Percentiles rank a stretch among this genome's conserved stretches.
Evolutionary conservation across 2,329 filamentous ascomycete species (phyloP).

Genomic region (Metarhizium rileyi): DNA sequence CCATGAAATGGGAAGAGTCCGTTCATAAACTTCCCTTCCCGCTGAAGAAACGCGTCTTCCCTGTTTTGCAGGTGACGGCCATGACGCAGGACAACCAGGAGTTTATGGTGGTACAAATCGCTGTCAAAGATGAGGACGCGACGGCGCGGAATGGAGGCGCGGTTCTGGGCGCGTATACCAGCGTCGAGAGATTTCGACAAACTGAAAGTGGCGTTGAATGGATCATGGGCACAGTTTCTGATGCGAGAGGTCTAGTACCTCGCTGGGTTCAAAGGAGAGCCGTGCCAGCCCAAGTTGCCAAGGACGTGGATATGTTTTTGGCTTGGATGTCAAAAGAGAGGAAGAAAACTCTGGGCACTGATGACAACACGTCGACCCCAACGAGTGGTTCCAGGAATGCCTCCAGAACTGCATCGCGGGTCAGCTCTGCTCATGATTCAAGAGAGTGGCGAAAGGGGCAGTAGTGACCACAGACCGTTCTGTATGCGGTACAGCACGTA

Average conservation of each 20-base stretch:
- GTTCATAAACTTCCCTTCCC: constrained; percentile 51
- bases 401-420: background rate
- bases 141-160: constrained; percentile 30
- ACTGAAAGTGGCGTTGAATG: constrained; percentile 48
- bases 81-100: constrained; percentile 30
- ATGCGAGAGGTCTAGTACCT: constrained; percentile 59
- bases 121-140: constrained; percentile 27
- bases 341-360: constrained; percentile 11
- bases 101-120: constrained; percentile 49
- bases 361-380: background rate
- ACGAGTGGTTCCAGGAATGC: background rate
- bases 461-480: too few species aligned
- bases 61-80: constrained; percentile 52
- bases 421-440: background rate
- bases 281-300: constrained; percentile 52
- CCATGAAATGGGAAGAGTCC: constrained; percentile 51
- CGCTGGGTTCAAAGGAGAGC: constrained; percentile 55
- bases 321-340: constrained; percentile 46
- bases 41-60: constrained; percentile 56
- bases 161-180: constrained; percentile 52
- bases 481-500: too few species aligned
- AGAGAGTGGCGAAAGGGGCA: too few species aligned
- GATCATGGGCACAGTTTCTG: constrained; percentile 68
- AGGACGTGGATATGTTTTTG: constrained; percentile 63
- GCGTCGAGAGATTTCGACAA: constrained; percentile 51